Percentiles rank a stretch among this genome's conserved stretches.
phyloP scores from a whole-genome alignment of 805 yeast species.

The Priceomyces medius region DNA sequence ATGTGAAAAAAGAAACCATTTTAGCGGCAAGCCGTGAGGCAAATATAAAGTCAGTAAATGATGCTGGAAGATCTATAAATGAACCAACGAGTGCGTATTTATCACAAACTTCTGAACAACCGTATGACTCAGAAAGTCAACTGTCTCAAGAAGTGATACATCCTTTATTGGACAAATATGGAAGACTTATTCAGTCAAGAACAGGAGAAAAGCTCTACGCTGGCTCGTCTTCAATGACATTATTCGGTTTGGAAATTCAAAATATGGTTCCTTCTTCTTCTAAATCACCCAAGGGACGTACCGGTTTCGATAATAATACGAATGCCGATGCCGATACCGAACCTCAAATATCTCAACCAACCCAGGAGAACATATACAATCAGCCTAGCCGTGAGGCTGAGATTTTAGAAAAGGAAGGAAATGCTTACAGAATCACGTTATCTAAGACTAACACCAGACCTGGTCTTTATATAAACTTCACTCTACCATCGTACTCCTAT shows the following conservation, averaged over 20 bases:
- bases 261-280: slow-evolving; percentile 49
- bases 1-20: slow-evolving; percentile 21
- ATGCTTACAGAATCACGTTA: slow-evolving; percentile 68
- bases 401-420: slow-evolving; percentile 69
- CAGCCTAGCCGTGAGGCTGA: slow-evolving; percentile 47
- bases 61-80: too few species aligned
- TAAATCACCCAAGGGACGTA: slow-evolving; percentile 9
- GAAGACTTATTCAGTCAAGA: slow-evolving; percentile 68
- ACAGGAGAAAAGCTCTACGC: slow-evolving; percentile 76
- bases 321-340: slow-evolving; percentile 5
- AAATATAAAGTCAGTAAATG: too few species aligned
- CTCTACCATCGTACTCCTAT: slow-evolving; percentile 73
- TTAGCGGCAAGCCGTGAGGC: too few species aligned
- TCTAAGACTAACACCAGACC: slow-evolving; percentile 69
- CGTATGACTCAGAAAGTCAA: neutral
- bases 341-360: slow-evolving; percentile 10
- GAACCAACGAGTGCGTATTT: too few species aligned
- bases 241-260: slow-evolving; percentile 76
- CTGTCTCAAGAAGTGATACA: slow-evolving; percentile 55
- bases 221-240: slow-evolving; percentile 81
- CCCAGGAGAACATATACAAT: neutral
- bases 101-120: too few species aligned
- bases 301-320: too few species aligned
- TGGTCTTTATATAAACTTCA: slow-evolving; percentile 66
- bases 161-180: slow-evolving; percentile 69